Conservation (phyloP, 805 yeast species). For the Metschnikowia vanudenii region DNA sequence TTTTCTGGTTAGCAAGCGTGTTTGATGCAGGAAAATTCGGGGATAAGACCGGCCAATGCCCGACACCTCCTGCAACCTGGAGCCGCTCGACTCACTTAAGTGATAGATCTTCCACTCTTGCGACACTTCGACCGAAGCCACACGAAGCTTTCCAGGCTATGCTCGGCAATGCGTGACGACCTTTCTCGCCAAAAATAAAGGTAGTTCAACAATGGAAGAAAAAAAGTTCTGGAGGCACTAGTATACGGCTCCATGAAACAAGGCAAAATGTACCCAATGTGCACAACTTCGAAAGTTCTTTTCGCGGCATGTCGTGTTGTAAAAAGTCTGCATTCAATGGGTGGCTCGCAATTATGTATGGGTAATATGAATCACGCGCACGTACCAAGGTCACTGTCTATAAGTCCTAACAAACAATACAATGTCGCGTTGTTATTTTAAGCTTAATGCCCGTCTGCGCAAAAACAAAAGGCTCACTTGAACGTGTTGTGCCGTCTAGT, state of each 20-base stretch:
- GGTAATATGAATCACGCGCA: no score
- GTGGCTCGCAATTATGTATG: neutral
- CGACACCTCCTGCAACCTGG: neutral
- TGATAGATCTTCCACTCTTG: neutral
- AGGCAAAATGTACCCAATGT: neutral
- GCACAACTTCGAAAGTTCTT: constrained; percentile 1
- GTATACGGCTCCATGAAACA: neutral
- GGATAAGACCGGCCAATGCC: neutral
- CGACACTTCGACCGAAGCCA: neutral
- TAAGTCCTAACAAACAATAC: neutral
- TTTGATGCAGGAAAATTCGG: neutral
- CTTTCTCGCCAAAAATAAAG: neutral
- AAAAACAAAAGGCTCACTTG: neutral
- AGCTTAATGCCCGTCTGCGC: neutral
- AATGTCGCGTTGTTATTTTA: constrained; percentile 7
- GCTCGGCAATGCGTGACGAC: neutral
- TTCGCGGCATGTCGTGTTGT: constrained; percentile 1
- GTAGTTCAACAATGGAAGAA: neutral
- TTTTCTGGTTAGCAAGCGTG: no score
- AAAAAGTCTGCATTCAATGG: neutral
- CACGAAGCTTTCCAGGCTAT: neutral
- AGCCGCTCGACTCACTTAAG: neutral
- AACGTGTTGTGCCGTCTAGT: no score
- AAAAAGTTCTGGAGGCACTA: neutral
- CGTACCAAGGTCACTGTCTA: neutral